Conservation (phyloP, 495 filamentous ascomycete species). For the Annulohypoxylon nitens region DNA sequence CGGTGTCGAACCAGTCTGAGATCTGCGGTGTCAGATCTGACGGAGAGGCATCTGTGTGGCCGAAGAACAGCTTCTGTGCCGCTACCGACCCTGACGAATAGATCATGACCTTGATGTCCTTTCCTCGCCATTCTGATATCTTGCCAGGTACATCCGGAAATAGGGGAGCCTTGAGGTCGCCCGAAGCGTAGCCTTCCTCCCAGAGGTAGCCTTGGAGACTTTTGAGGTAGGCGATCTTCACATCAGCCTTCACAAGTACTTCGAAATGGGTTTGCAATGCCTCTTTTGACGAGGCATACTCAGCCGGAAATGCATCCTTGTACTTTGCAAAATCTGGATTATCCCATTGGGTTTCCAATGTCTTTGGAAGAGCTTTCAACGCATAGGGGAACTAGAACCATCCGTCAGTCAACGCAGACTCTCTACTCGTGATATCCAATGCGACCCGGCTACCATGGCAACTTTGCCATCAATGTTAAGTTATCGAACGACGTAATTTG, state of each 20-base stretch:
- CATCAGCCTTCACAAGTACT: constrained; percentile 73
- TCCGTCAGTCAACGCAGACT: constrained; percentile 41
- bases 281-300: constrained; percentile 62
- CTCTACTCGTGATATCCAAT: constrained; percentile 26
- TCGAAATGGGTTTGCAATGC: constrained; percentile 69
- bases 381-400: constrained; percentile 76
- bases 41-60: constrained; percentile 68
- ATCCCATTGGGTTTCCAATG: constrained; percentile 72
- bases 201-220: constrained; percentile 80
- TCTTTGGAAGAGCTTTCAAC: constrained; percentile 67
- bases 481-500: constrained; percentile 20
- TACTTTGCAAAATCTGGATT: constrained; percentile 67
- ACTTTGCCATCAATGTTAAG: constrained; percentile 23
- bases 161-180: constrained; percentile 72
- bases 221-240: constrained; percentile 78
- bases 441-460: constrained; percentile 15
- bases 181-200: constrained; percentile 71
- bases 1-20: constrained; percentile 75
- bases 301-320: constrained; percentile 72
- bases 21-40: constrained; percentile 69
- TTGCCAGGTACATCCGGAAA: constrained; percentile 74
- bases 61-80: constrained; percentile 79
- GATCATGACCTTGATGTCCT: constrained; percentile 68
- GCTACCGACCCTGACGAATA: constrained; percentile 79
- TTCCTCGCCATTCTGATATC: constrained; percentile 64